Conservation (phyloP, 2,329 filamentous ascomycete genomes). For the Fusarium camptoceras region DNA sequence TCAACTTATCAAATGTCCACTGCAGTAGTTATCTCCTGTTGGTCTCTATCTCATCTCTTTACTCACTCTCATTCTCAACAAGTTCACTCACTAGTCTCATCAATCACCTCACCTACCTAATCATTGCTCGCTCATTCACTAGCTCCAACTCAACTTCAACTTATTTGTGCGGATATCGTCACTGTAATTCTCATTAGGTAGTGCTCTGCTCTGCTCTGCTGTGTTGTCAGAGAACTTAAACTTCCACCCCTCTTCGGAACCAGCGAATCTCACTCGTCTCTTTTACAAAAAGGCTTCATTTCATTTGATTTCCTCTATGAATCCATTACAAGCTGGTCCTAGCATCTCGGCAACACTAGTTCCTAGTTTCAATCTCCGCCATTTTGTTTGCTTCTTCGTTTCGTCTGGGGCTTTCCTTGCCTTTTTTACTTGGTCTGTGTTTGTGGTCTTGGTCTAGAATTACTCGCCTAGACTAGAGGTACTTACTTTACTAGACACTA, state of each 20-base stretch:
- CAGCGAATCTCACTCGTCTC: slow-evolving; percentile 11
- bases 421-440: slow-evolving; percentile 12
- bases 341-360: slow-evolving; percentile 42
- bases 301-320: not conserved
- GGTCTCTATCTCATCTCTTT: not conserved
- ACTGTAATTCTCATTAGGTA: not conserved
- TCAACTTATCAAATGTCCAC: not conserved
- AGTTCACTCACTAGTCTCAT: slow-evolving; percentile 19
- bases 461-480: slow-evolving; percentile 15
- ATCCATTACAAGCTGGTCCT: slow-evolving; percentile 27
- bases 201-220: not conserved
- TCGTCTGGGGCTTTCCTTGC: slow-evolving; percentile 30
- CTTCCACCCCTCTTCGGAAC: slow-evolving; percentile 4
- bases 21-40: slow-evolving; percentile 8
- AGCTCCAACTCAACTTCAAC: slow-evolving; percentile 27
- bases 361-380: slow-evolving; percentile 41
- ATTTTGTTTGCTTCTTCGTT: slow-evolving; percentile 28
- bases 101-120: not conserved
- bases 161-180: not conserved
- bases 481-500: slow-evolving; percentile 7
- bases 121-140: slow-evolving; percentile 29
- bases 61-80: not conserved
- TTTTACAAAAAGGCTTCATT: slow-evolving; percentile 10
- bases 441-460: slow-evolving; percentile 16
- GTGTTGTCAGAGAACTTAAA: slow-evolving; percentile 9